phyloP scores from a whole-genome alignment of 805 yeast genomes.

The Zygosaccharomyces lentus region DNA sequence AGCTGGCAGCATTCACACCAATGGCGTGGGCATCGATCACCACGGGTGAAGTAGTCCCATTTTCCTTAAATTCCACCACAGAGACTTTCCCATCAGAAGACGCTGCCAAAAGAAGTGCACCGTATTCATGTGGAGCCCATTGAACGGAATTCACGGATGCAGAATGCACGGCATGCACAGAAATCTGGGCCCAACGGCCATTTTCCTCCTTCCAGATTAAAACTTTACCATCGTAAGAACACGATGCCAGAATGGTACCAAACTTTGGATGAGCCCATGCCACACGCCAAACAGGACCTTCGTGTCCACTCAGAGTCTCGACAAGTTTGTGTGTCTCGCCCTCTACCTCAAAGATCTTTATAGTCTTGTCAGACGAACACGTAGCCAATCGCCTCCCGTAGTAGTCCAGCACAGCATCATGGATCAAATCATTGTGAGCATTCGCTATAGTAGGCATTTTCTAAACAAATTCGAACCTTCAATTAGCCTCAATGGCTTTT shows the following conservation, averaged over 20 bases:
- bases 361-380: slow-evolving; percentile 93
- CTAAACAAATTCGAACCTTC: not conserved
- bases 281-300: slow-evolving; percentile 98
- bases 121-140: slow-evolving; percentile 98
- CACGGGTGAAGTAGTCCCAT: slow-evolving; percentile 66
- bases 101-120: slow-evolving; percentile 84
- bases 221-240: slow-evolving; percentile 93
- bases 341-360: slow-evolving; percentile 87
- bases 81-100: slow-evolving; percentile 93
- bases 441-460: slow-evolving; percentile 75
- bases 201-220: slow-evolving; percentile 93
- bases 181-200: slow-evolving; percentile 80
- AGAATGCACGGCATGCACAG: slow-evolving; percentile 82
- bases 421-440: slow-evolving; percentile 89
- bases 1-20: slow-evolving; percentile 90
- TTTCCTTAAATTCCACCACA: slow-evolving; percentile 85
- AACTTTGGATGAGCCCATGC: slow-evolving; percentile 99
- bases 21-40: slow-evolving; percentile 75
- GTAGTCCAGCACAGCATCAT: slow-evolving; percentile 95
- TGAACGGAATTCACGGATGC: slow-evolving; percentile 91
- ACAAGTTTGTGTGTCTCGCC: slow-evolving; percentile 76
- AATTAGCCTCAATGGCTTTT: slow-evolving; percentile 1
- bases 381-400: slow-evolving; percentile 95
- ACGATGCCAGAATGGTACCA: slow-evolving; percentile 89
- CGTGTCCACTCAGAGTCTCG: slow-evolving; percentile 88